Evolutionary conservation across 1,139 yeast genomes (phyloP).

Genomic region (Debaryomycetaceae sp.): DNA sequence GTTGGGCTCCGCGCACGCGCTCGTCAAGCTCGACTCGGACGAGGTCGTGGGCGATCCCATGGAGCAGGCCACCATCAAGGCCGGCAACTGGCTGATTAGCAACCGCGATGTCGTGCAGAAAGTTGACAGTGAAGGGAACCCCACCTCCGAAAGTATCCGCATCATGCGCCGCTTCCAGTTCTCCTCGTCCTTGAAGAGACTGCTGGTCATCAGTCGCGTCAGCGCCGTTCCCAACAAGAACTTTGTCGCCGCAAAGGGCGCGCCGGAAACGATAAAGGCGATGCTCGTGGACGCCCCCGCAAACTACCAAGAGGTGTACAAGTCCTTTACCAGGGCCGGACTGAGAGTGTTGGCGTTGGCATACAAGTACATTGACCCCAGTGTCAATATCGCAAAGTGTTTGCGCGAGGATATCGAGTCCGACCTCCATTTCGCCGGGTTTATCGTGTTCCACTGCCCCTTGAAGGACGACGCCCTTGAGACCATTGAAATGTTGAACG

Average conservation of each 20-base stretch:
- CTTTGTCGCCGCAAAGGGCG: constrained; percentile 92
- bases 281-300: constrained; percentile 69
- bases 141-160: constrained; percentile 39
- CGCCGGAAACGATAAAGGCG: constrained; percentile 90
- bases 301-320: constrained; percentile 75
- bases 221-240: constrained; percentile 40
- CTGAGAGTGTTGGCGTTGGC: constrained; percentile 94
- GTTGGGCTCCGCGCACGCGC: constrained; percentile 92
- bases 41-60: constrained; percentile 98
- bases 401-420: constrained; percentile 71
- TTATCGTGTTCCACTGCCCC: constrained; percentile 95
- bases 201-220: constrained; percentile 74
- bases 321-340: constrained; percentile 89
- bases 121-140: constrained; percentile 12
- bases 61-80: constrained; percentile 92
- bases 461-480: constrained; percentile 87
- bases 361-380: constrained; percentile 57
- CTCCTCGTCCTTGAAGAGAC: constrained; percentile 90
- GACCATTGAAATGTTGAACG: constrained; percentile 85
- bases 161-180: constrained; percentile 94
- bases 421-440: constrained; percentile 74
- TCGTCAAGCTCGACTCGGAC: constrained; percentile 88
- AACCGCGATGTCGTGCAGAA: constrained; percentile 57
- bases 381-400: constrained; percentile 39
- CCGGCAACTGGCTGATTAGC: constrained; percentile 80